Evolutionary conservation across 306 rosid genomes (phyloP), one percentile per base, ranked within the genome.

Genomic region (Clitoria ternatea): DNA sequence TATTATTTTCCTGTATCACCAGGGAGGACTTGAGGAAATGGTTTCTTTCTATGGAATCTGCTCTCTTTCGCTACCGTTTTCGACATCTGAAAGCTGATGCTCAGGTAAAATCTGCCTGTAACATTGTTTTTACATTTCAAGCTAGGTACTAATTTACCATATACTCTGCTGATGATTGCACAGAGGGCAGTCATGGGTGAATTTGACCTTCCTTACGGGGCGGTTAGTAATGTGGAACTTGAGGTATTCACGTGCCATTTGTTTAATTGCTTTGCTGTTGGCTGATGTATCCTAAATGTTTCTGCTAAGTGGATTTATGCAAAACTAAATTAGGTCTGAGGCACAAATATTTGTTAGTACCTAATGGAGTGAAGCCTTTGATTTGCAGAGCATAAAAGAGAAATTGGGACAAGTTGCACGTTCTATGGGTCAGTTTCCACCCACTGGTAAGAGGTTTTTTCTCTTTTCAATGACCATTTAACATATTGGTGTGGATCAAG

Each of bases 11-110:
- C 14, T 61, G 71, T 20, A 6, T 79, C 61, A 12, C 52, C 49
- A 94, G 99, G 75, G 99, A 94, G 71, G 97, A 94, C 5, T 83
- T 91, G 86, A 87, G 96, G 75, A 94, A 89, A 82, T 94, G 99
- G 99, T 91, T 94, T 74, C 92, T 94, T 63, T 84, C 96, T 17
- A 81, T 82, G 96, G 99, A 94, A 80, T 80, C 90, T 75, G 61
- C 83, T 60, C 85, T 94, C 57, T 94, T 94, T 64, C 92, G 92
- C 63, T 67, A 91, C 76, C 95, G 97, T 11, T 89, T 91, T 70
- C 87, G 66, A 11, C 2, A 0, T 4, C 43, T 67, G 72, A 68
- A n/a, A 27, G 7, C 87, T 29, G 97, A 91, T 77, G 87, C 87
- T 77, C 95, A 89, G 92, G 97, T 89, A 85, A 14, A 71, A 27